Evolutionary conservation across 1,139 yeast genomes (phyloP).

Genomic region (Diutina sp.): DNA sequence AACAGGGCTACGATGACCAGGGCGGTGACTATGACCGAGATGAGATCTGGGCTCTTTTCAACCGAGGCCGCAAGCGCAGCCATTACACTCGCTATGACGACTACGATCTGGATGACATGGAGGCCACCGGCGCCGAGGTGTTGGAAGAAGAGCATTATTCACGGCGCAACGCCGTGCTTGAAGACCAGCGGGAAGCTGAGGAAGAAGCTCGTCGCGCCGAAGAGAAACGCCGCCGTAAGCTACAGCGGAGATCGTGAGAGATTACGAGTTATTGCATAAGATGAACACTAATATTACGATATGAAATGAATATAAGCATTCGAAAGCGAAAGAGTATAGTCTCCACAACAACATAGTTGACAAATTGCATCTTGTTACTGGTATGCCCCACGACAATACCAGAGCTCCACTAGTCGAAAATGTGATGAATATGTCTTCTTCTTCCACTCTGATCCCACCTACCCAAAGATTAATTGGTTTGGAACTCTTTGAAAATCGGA

Average conservation of each 20-base stretch:
- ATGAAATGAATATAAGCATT: neutral
- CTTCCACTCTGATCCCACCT: too few relatives aligned
- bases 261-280: neutral
- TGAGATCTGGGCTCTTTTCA: slow-evolving; percentile 83
- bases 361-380: too few relatives aligned
- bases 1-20: slow-evolving; percentile 21
- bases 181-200: slow-evolving; percentile 51
- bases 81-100: slow-evolving; percentile 30
- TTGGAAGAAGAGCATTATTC: slow-evolving; percentile 70
- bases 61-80: slow-evolving; percentile 42
- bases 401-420: too few relatives aligned
- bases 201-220: slow-evolving; percentile 32
- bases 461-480: too few relatives aligned
- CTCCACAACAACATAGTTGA: too few relatives aligned
- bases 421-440: too few relatives aligned
- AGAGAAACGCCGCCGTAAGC: slow-evolving; percentile 4
- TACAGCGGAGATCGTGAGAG: neutral
- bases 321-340: too few relatives aligned
- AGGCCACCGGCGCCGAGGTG: slow-evolving; percentile 83
- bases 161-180: slow-evolving; percentile 42
- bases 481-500: too few relatives aligned
- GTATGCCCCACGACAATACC: too few relatives aligned
- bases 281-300: neutral
- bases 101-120: slow-evolving; percentile 65
- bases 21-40: slow-evolving; percentile 53